A percentile compares a stretch with the other conserved stretches of the same genome.
These are phyloP conservation scores for Leptographium lundbergii DNA, from an alignment of 2,329 filamentous ascomycete species.

Conservation along the genomic window DNA sequence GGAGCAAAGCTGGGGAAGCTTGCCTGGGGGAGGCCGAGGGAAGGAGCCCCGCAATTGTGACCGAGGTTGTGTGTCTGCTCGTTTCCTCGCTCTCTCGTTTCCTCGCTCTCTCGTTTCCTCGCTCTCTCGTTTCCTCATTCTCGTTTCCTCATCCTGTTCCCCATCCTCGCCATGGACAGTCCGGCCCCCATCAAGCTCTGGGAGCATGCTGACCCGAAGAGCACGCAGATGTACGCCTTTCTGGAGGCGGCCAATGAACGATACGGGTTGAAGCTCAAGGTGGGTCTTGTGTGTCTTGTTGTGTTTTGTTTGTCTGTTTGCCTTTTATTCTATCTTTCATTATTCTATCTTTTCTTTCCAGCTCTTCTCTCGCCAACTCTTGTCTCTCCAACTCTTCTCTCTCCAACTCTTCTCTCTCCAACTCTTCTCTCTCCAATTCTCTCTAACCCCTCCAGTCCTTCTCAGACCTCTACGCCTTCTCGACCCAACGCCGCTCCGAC, in stretches of 20 bases:
- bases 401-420: background rate
- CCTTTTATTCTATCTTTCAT: too few relatives aligned
- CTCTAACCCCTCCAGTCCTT: slow-evolving; percentile 27
- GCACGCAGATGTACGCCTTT: slow-evolving; percentile 54
- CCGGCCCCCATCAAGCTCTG: slow-evolving; percentile 48
- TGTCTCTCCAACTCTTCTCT: background rate
- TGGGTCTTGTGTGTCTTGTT: slow-evolving; percentile 17
- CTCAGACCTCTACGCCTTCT: slow-evolving; percentile 58
- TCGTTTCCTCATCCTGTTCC: too few relatives aligned
- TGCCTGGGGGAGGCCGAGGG: background rate
- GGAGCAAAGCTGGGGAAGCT: too few relatives aligned
- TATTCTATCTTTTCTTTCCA: too few relatives aligned
- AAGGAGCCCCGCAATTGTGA: background rate
- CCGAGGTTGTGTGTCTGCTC: too few relatives aligned
- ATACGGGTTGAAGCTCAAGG: slow-evolving; percentile 43
- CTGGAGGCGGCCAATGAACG: slow-evolving; percentile 52
- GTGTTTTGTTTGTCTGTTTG: too few relatives aligned
- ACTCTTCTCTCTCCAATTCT: background rate
- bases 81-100: too few relatives aligned
- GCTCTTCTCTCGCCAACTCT: too few relatives aligned
- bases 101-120: background rate
- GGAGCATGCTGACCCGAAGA: slow-evolving; percentile 50
- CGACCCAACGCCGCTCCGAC: slow-evolving; percentile 43
- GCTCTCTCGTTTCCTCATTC: background rate
- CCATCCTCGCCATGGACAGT: slow-evolving; percentile 3